Conservation (phyloP, 208 protist species). For the Phytomonas serpens region DNA sequence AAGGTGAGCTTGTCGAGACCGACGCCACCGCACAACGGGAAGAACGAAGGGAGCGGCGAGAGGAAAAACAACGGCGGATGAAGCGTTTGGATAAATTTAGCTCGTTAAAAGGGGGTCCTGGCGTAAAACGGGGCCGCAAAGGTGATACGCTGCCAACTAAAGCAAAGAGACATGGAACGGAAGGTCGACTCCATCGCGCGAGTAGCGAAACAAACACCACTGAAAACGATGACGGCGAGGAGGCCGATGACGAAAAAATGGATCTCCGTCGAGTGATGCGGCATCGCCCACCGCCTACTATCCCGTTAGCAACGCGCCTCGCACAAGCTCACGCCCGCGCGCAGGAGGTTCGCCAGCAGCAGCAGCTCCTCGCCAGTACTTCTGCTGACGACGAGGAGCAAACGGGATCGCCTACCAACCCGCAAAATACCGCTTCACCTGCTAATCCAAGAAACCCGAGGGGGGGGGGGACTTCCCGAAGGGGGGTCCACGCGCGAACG, state of each 20-base stretch:
- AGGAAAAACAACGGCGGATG: conserved; percentile 17
- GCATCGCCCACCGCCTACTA: conserved; percentile 36
- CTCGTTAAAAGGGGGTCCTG: not conserved
- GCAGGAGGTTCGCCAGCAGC: conserved; percentile 18
- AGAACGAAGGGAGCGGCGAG: conserved; percentile 33
- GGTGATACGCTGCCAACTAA: not conserved
- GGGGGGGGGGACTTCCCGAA: conserved; percentile 2
- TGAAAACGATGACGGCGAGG: conserved; percentile 4
- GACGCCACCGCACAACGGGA: conserved; percentile 40
- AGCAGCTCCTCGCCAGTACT: conserved; percentile 7
- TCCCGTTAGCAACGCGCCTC: conserved; percentile 40
- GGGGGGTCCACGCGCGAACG: not conserved
- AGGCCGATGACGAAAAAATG: conserved; percentile 10
- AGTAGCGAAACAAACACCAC: not conserved
- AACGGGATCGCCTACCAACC: not conserved
- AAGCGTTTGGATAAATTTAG: conserved; percentile 25
- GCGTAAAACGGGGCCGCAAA: not conserved
- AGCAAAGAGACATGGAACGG: not conserved
- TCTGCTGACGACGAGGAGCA: not conserved
- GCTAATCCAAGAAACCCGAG: not conserved
- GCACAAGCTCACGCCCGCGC: conserved; percentile 34
- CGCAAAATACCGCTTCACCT: not conserved
- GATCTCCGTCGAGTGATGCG: conserved; percentile 26
- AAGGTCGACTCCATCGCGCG: not conserved
- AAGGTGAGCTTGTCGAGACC: conserved; percentile 31